Conservation (phyloP, 2,329 filamentous ascomycete species). For the Leptographium wingfieldii region DNA sequence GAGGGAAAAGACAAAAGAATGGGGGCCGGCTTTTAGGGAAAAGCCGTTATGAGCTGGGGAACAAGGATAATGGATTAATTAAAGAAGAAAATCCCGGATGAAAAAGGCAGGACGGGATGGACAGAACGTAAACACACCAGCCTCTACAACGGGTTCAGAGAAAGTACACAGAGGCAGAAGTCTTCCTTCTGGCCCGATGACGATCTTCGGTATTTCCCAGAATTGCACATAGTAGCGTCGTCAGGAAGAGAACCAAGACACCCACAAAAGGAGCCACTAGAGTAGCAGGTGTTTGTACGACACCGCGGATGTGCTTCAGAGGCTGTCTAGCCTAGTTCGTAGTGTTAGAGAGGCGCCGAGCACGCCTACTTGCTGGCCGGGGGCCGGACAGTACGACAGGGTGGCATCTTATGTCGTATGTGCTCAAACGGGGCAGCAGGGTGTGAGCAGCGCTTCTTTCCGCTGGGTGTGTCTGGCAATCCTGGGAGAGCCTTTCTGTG, state of each 20-base stretch:
- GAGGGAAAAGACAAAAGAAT: not conserved
- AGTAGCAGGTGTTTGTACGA: not conserved
- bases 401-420: not conserved
- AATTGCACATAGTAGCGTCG: slow-evolving; percentile 12
- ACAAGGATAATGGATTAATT: not conserved
- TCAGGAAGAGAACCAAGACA: not conserved
- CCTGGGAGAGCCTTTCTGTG: not conserved
- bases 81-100: not conserved
- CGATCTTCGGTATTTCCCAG: slow-evolving; percentile 12
- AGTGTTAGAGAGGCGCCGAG: not conserved
- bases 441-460: not conserved
- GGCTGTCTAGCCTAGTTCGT: not conserved
- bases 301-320: not conserved
- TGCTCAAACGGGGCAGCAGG: not conserved
- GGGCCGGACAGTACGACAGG: not conserved
- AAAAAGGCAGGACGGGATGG: not conserved
- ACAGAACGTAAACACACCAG: not conserved
- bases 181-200: slow-evolving; percentile 4
- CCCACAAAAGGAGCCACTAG: not conserved
- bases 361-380: not conserved
- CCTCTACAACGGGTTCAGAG: not conserved
- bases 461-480: not conserved
- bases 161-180: not conserved
- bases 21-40: not conserved
- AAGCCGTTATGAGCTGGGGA: not conserved